These are phyloP conservation scores for Capsella rubella DNA, from an alignment of 441 rosid species.

Conservation along the genomic window DNA sequence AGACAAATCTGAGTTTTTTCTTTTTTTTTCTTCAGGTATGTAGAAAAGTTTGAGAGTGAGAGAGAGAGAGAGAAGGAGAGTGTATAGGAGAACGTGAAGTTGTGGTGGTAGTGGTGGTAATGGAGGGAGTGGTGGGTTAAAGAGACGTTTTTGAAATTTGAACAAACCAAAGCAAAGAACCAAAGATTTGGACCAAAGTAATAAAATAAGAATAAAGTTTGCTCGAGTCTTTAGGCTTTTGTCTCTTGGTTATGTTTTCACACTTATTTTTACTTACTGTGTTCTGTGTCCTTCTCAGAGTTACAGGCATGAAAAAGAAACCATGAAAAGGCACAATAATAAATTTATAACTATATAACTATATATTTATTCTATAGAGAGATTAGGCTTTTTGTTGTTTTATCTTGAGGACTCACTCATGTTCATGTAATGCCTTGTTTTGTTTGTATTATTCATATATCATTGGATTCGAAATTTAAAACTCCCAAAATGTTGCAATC, in stretches of 20 bases:
- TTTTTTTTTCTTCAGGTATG: slow-evolving; percentile 9
- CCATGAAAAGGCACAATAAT: slow-evolving; percentile 41
- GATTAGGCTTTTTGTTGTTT: slow-evolving; percentile 24
- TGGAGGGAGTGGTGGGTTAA: slow-evolving; percentile 51
- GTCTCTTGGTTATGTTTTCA: slow-evolving; percentile 41
- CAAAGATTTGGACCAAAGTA: slow-evolving; percentile 5
- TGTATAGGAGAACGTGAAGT: slow-evolving; percentile 43
- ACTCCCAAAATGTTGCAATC: slow-evolving; percentile 39
- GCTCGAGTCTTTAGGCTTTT: slow-evolving; percentile 45
- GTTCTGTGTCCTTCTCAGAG: slow-evolving; percentile 42
- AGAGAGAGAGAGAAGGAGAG: slow-evolving; percentile 36
- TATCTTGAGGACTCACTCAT: slow-evolving; percentile 25
- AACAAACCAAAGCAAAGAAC: slow-evolving; percentile 27
- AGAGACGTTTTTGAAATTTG: slow-evolving; percentile 51
- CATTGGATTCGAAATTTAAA: slow-evolving; percentile 50
- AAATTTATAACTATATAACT: neutral
- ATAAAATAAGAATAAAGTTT: neutral
- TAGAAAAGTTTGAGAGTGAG: slow-evolving; percentile 33
- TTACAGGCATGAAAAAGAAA: slow-evolving; percentile 40
- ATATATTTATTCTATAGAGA: neutral
- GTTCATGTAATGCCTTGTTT: slow-evolving; percentile 29
- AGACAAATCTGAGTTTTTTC: slow-evolving; percentile 31
- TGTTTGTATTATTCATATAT: slow-evolving; percentile 40
- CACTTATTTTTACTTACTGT: slow-evolving; percentile 28
- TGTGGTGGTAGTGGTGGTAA: slow-evolving; percentile 41